Evolutionary conservation across 208 protist species (phyloP).

Genomic region (Leishmania tropica): DNA sequence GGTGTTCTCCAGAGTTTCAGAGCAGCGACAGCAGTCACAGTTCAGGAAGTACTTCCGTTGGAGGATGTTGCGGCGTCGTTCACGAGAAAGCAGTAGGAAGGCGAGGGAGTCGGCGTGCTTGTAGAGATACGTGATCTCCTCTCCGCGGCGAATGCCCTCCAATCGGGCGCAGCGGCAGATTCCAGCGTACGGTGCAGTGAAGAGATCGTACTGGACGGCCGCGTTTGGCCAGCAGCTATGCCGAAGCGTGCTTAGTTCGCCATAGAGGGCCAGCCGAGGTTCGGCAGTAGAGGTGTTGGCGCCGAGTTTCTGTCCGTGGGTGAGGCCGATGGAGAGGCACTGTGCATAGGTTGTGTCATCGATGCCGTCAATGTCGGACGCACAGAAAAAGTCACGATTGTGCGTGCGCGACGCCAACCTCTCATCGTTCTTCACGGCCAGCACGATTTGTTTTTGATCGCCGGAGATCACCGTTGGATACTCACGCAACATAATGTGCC

Average conservation of each 20-base stretch:
- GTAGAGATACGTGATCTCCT: slow-evolving; percentile 55
- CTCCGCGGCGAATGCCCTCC: slow-evolving; percentile 36
- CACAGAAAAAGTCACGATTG: slow-evolving; percentile 28
- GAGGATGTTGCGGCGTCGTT: slow-evolving; percentile 45
- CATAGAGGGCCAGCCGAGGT: slow-evolving; percentile 41
- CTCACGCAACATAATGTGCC: slow-evolving; percentile 47
- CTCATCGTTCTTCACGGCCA: slow-evolving; percentile 27
- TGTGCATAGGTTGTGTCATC: slow-evolving; percentile 33
- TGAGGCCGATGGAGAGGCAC: slow-evolving; percentile 38
- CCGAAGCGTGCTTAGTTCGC: slow-evolving; percentile 36
- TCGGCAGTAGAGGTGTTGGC: background rate
- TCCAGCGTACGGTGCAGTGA: slow-evolving; percentile 38
- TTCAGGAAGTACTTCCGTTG: slow-evolving; percentile 42
- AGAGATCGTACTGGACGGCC: slow-evolving; percentile 38
- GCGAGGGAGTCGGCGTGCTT: slow-evolving; percentile 45
- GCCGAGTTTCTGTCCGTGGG: slow-evolving; percentile 35
- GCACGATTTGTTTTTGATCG: slow-evolving; percentile 32
- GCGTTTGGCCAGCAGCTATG: slow-evolving; percentile 66
- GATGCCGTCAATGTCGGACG: slow-evolving; percentile 40
- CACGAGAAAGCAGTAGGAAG: slow-evolving; percentile 55
- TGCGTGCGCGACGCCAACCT: slow-evolving; percentile 21
- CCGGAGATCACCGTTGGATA: slow-evolving; percentile 38
- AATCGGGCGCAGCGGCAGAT: slow-evolving; percentile 41
- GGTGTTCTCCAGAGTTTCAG: slow-evolving; percentile 2
- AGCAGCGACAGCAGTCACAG: slow-evolving; percentile 51